Evolutionary conservation across 2,329 filamentous ascomycete genomes (phyloP).

Genomic region (Pestalotiopsis sp.): DNA sequence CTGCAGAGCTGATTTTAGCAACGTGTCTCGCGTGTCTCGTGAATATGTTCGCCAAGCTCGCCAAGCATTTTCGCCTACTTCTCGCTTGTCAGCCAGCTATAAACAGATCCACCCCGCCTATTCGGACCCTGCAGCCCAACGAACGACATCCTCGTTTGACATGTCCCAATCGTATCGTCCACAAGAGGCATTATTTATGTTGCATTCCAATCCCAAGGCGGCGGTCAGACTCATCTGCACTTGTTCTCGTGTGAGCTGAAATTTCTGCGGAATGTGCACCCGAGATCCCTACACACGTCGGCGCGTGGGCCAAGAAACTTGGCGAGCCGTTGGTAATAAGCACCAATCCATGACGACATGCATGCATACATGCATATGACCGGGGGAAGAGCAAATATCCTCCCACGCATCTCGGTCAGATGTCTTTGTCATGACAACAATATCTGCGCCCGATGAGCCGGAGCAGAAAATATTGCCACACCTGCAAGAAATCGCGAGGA

Average conservation of each 20-base stretch:
- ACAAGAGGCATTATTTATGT: not conserved
- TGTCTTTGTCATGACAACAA: not conserved
- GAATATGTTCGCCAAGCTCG: not conserved
- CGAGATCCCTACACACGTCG: not conserved
- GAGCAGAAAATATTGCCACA: not conserved
- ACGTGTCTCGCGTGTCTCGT: no score
- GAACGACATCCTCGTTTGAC: not conserved
- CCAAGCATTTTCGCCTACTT: not conserved
- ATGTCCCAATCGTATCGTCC: not conserved
- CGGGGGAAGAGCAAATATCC: not conserved
- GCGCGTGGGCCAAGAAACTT: not conserved
- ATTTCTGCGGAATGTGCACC: not conserved
- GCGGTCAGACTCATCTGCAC: not conserved
- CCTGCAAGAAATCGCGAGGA: not conserved
- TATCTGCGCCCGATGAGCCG: not conserved
- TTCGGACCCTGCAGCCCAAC: not conserved
- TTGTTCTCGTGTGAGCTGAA: not conserved
- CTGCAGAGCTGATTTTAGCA: not conserved
- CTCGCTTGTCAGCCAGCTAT: not conserved
- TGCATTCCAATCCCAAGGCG: not conserved
- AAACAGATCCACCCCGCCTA: not conserved
- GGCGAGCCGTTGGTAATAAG: not conserved
- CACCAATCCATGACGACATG: not conserved
- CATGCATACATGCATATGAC: not conserved
- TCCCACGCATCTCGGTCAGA: not conserved